phyloP scores from a whole-genome alignment of 768 basidiomycete genomes.

The Postia placenta region DNA sequence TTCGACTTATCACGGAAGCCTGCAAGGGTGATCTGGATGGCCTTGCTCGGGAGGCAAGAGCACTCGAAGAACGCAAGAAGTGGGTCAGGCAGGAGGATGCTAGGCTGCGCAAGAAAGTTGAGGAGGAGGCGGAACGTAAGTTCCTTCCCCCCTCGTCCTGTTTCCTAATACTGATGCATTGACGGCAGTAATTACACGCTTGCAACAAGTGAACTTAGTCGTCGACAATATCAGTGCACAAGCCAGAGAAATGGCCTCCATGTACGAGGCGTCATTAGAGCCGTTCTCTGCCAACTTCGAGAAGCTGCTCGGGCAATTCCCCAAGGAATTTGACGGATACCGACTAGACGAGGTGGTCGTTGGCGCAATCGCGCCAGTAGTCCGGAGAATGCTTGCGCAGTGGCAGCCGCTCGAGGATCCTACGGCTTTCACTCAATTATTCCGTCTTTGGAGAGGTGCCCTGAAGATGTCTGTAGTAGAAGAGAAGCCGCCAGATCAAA shows the following conservation, averaged over 20 bases:
- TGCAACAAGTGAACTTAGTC: slow-evolving; percentile 73
- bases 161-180: slow-evolving; percentile 6
- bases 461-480: slow-evolving; percentile 52
- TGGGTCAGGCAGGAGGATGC: slow-evolving; percentile 67
- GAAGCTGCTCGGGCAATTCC: slow-evolving; percentile 62
- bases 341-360: slow-evolving; percentile 89
- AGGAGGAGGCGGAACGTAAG: slow-evolving; percentile 75
- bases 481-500: slow-evolving; percentile 35
- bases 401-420: slow-evolving; percentile 90
- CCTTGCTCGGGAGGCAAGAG: slow-evolving; percentile 84
- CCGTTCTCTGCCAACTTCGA: slow-evolving; percentile 69
- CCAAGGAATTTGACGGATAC: slow-evolving; percentile 70
- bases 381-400: slow-evolving; percentile 60
- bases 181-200: slow-evolving; percentile 61
- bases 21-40: slow-evolving; percentile 84
- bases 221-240: slow-evolving; percentile 64
- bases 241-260: slow-evolving; percentile 55
- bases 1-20: slow-evolving; percentile 78
- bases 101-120: slow-evolving; percentile 60
- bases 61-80: slow-evolving; percentile 72
- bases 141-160: slow-evolving; percentile 6
- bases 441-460: slow-evolving; percentile 64
- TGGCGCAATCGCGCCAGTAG: slow-evolving; percentile 80
- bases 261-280: slow-evolving; percentile 69
- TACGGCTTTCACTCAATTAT: slow-evolving; percentile 51